These are phyloP conservation scores for Bassia scoparia DNA, from an alignment of 148 eudicot genomes.

Conservation along the genomic window DNA sequence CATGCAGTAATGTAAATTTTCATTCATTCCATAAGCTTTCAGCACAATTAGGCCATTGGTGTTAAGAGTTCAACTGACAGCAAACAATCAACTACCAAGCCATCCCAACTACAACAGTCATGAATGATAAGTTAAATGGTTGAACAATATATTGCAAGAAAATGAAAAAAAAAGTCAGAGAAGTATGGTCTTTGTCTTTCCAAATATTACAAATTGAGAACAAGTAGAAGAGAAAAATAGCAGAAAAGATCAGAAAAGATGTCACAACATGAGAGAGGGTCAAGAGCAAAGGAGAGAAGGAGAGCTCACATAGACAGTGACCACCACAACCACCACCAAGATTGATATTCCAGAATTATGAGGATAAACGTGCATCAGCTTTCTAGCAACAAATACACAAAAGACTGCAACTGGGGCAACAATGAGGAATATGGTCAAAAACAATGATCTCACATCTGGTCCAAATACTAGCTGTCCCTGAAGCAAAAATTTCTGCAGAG, in stretches of 20 bases:
- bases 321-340: conserved; percentile 61
- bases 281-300: conserved; percentile 4
- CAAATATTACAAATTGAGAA: not conserved
- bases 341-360: conserved; percentile 63
- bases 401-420: conserved; percentile 76
- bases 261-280: not conserved
- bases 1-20: not conserved
- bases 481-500: conserved; percentile 82
- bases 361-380: conserved; percentile 67
- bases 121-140: too few species aligned
- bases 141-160: not conserved
- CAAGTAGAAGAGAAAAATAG: not conserved
- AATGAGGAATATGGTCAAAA: conserved; percentile 81
- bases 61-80: not conserved
- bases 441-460: conserved; percentile 88
- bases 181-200: not conserved
- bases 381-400: conserved; percentile 81
- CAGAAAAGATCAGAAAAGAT: not conserved
- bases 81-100: not conserved
- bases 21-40: not conserved
- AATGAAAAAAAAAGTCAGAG: not conserved
- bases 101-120: not conserved
- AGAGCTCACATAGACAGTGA: conserved; percentile 65
- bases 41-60: not conserved
- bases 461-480: conserved; percentile 88